Evolutionary conservation across 2,329 filamentous ascomycete genomes (phyloP).

Genomic region (Colletotrichum viniferum): DNA sequence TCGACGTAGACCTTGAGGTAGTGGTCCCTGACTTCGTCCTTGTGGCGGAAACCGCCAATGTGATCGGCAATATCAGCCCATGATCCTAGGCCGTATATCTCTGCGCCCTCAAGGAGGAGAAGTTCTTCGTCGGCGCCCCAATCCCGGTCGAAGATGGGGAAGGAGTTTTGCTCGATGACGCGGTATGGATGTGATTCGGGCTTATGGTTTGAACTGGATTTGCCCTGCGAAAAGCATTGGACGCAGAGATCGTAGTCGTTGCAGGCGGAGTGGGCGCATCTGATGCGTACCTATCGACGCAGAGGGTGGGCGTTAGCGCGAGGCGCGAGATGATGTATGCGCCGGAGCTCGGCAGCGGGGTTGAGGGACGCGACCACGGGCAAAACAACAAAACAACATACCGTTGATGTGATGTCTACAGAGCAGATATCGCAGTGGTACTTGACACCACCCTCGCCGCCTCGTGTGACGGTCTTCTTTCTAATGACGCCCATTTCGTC

Average conservation of each 20-base stretch:
- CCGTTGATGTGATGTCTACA: slow-evolving; percentile 94
- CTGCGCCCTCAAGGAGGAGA: slow-evolving; percentile 89
- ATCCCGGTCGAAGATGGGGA: slow-evolving; percentile 91
- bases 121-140: slow-evolving; percentile 98
- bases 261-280: slow-evolving; percentile 83
- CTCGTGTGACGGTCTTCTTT: slow-evolving; percentile 88
- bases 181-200: slow-evolving; percentile 86
- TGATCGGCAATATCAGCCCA: slow-evolving; percentile 99
- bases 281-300: slow-evolving; percentile 82
- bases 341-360: neutral
- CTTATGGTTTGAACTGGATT: slow-evolving; percentile 82
- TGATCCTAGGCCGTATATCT: slow-evolving; percentile 94
- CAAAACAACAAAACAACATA: slow-evolving; percentile 49
- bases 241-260: slow-evolving; percentile 98
- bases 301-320: slow-evolving; percentile 19
- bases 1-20: slow-evolving; percentile 89
- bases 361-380: neutral
- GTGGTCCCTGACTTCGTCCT: slow-evolving; percentile 95
- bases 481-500: slow-evolving; percentile 86
- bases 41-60: slow-evolving; percentile 91
- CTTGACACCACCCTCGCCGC: slow-evolving; percentile 87
- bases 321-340: neutral
- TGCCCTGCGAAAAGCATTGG: slow-evolving; percentile 86
- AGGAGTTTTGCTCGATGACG: slow-evolving; percentile 98
- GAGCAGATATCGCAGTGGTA: slow-evolving; percentile 98